Evolutionary conservation across 176 grass and related monocot genomes (phyloP), one percentile per base, ranked within the genome.

Genomic region (Saccharum spontaneum): DNA sequence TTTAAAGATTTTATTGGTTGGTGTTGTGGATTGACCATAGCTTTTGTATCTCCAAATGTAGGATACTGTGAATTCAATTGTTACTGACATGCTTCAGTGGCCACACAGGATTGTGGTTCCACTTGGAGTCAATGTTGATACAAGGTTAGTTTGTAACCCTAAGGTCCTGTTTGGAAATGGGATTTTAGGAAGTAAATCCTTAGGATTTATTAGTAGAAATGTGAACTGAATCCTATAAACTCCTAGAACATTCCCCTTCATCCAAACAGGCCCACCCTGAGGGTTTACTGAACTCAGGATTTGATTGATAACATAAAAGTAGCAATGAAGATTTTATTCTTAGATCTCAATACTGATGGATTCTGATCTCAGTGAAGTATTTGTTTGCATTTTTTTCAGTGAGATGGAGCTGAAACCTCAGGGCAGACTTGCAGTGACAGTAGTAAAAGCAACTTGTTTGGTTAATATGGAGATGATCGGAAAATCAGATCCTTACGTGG

Each of bases 401-500:
- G 95, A 91, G 5, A 76, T 98, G 86, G 95, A 95, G 91, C 89
- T 98, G 83, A 98, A 90, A 90, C 95, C 92, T 41, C 90, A 91
- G 84, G 95, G 95, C 63, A 91, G 70, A 73, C 82, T 98, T 44
- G 67, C 87, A 43, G 85, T 98, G 83, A 93, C 89, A 41, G 77
- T 98, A 16, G 22, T 93, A 71, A 93, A 88, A 92, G 95, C 95
- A 84, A 87, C 80, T 44, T 70, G 71, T 46, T 82, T 98, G 84
- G 91, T 81, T 59, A 98, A 98, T 30, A 83, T 78, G 74, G 95
- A 98, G 82, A 13, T 93, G 67, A 78, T 98, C 44, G 95, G 95
- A 61, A 98, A 98, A 91, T 98, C 95, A 72, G 95, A 98, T 93
- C 95, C 95, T 69, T 98, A 98, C 69, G 92, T 95, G 40, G 69